Base-by-base conservation (phyloP, 2,329 filamentous ascomycete species). In the Zasmidium cellare region DNA sequence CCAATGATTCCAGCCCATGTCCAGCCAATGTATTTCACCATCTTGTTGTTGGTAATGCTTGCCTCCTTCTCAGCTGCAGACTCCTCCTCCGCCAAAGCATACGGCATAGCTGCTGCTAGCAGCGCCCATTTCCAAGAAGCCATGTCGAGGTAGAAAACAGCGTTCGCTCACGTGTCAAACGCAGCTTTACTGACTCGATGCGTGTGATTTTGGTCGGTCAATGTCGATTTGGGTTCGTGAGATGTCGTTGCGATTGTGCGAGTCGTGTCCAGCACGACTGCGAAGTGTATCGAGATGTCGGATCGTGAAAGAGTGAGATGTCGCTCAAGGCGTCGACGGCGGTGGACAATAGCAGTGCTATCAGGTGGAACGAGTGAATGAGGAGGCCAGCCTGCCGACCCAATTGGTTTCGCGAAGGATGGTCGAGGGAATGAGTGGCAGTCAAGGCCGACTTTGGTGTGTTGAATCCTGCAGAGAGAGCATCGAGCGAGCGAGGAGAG, bases 1-100 rank as follows among this genome's bases (percentile, higher is more conserved):
- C 74, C 80, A 12, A 87, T 82, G 52, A 92, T 79, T 51, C 82
- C 81, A 53, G 84, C 84, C 72, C 89, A 86, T 24, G 88, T 72
- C 59, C 65, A 69, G 41, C 63, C 68, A 24, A 71, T 70, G 62
- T 72, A 73, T 62, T 68, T 72, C 58, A 65, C 62, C 49, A 74
- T 69, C 18, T 65, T 65, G 38, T 66, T 55, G 64, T 75, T 75
- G 44, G 62, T 46, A 18, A 60, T 50, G 22, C 50, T 53, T 12
- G 59, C 57, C 20, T 54, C 54, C 20, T 49, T 55, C 55, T 65
- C 63, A 44, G 51, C 55, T 45, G 57, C 56, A n/a, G 19, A 41
- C 31, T 45, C 48, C 57, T 11, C 47, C 52, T 23, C 57, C 53
- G 38, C 53, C 24, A 55, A 35, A 18, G 48, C 60, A 35, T 55